phyloP scores from a whole-genome alignment of 495 filamentous ascomycete species.

The Chlorociboria aeruginascens region DNA sequence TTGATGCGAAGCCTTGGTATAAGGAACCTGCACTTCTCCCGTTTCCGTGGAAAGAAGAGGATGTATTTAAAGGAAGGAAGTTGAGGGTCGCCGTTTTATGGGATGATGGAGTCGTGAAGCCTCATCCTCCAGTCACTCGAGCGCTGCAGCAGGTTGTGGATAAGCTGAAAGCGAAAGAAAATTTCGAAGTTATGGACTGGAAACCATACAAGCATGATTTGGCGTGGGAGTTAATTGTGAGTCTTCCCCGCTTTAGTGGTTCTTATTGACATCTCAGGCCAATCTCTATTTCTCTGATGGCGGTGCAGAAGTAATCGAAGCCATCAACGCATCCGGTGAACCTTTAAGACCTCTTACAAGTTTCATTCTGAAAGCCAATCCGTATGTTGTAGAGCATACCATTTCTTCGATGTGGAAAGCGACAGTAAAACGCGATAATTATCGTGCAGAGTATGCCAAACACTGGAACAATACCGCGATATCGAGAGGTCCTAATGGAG shows the following conservation, averaged over 20 bases:
- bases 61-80: slow-evolving; percentile 27
- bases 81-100: slow-evolving; percentile 58
- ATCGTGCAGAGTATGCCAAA: slow-evolving; percentile 44
- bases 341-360: slow-evolving; percentile 38
- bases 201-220: slow-evolving; percentile 48
- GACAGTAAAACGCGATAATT: slow-evolving; percentile 38
- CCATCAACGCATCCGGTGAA: slow-evolving; percentile 42
- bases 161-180: slow-evolving; percentile 33
- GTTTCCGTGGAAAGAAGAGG: slow-evolving; percentile 43
- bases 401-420: slow-evolving; percentile 25
- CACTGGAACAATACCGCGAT: slow-evolving; percentile 41
- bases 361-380: slow-evolving; percentile 39
- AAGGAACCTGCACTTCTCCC: slow-evolving; percentile 45
- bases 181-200: slow-evolving; percentile 54
- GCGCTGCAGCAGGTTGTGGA: slow-evolving; percentile 44
- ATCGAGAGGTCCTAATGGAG: slow-evolving; percentile 1
- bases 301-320: slow-evolving; percentile 35
- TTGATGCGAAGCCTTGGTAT: slow-evolving; percentile 50
- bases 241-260: not conserved
- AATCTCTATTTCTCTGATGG: slow-evolving; percentile 45
- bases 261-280: slow-evolving; percentile 23
- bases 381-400: slow-evolving; percentile 27
- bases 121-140: slow-evolving; percentile 56
- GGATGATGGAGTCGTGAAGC: slow-evolving; percentile 58
- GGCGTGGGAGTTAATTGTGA: slow-evolving; percentile 45